Evolutionary conservation across 2,329 filamentous ascomycete species (phyloP).

Genomic region (Orbilia blumenaviensis): DNA sequence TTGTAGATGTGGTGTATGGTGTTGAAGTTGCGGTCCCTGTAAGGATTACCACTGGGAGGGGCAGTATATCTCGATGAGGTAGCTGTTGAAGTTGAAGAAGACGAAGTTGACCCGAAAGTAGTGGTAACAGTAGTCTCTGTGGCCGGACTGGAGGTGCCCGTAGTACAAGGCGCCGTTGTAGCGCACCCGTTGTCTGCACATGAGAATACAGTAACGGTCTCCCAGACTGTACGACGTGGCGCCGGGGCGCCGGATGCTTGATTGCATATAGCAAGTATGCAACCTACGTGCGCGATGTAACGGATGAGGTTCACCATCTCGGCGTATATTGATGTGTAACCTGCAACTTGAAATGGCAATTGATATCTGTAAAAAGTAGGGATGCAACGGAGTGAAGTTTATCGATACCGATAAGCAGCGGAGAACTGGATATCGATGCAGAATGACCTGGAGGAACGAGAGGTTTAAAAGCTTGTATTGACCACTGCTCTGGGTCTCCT

Average conservation of each 20-base stretch:
- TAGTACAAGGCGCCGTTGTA: constrained; percentile 11
- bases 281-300: constrained; percentile 18
- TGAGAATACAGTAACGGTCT: constrained; percentile 32
- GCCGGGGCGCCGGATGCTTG: constrained; percentile 12
- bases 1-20: constrained; percentile 62
- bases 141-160: not conserved
- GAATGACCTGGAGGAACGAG: constrained; percentile 1
- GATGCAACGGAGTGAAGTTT: not conserved
- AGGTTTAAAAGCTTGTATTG: not conserved
- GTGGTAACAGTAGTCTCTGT: constrained; percentile 3
- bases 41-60: constrained; percentile 14
- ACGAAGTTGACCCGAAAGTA: not conserved
- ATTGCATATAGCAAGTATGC: constrained; percentile 20
- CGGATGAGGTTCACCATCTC: constrained; percentile 30
- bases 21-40: constrained; percentile 59
- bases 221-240: constrained; percentile 34
- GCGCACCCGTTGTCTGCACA: constrained; percentile 16
- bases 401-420: constrained; percentile 30
- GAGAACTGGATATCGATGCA: not conserved
- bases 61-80: constrained; percentile 10
- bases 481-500: not conserved
- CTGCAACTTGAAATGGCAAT: not conserved
- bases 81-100: constrained; percentile 14
- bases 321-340: not conserved
- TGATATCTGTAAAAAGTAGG: constrained; percentile 4